Percentiles rank a stretch among this genome's conserved stretches.
These are phyloP conservation scores for Starmera quercuum DNA, from an alignment of 805 yeast genomes.

Conservation along the genomic window DNA sequence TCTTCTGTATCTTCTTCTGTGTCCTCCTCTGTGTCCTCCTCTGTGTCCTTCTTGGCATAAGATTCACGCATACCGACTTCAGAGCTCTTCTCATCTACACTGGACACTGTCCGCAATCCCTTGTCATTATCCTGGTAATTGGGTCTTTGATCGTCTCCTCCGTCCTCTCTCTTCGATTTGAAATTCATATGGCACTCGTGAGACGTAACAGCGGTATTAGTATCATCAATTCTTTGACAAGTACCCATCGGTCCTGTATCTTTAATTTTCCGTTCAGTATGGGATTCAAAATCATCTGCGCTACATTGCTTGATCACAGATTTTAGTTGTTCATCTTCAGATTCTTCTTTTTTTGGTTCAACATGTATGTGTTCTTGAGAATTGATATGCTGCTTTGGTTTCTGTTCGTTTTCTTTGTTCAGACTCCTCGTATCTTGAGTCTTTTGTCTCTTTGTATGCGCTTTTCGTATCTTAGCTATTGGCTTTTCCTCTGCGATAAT, in stretches of 20 bases:
- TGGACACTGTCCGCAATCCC: background rate
- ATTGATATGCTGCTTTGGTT: too few relatives aligned
- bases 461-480: background rate
- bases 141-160: too few relatives aligned
- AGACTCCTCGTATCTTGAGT: background rate
- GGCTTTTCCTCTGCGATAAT: conserved; percentile 1
- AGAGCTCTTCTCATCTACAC: background rate
- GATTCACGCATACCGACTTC: background rate
- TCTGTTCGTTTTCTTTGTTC: background rate
- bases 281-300: background rate
- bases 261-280: too few relatives aligned
- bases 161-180: too few relatives aligned
- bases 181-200: too few relatives aligned
- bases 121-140: background rate
- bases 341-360: too few relatives aligned
- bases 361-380: too few relatives aligned
- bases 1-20: conserved; percentile 1
- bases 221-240: too few relatives aligned
- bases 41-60: background rate
- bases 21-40: background rate
- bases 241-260: too few relatives aligned
- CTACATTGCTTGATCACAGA: background rate
- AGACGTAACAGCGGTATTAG: too few relatives aligned
- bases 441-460: background rate
- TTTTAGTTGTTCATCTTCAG: too few relatives aligned